phyloP scores from a whole-genome alignment of 345 rosid genomes.

The Abelmoschus esculentus region DNA sequence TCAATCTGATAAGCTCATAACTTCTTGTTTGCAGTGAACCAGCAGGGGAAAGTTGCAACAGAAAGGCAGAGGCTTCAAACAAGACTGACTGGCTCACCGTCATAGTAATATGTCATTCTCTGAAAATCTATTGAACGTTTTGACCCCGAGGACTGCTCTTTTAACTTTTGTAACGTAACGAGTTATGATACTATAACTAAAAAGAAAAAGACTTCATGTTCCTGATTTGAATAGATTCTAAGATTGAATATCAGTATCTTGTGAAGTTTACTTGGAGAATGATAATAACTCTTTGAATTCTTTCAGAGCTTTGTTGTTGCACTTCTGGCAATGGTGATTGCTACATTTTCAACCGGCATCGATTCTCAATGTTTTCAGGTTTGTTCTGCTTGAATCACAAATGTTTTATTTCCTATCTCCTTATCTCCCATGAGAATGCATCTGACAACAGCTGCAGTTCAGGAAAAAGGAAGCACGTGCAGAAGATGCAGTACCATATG shows the following conservation, averaged over 20 bases:
- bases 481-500: conserved; percentile 66
- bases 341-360: too few species aligned
- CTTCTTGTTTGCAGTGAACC: conserved; percentile 39
- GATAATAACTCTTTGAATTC: conserved; percentile 2
- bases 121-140: background rate
- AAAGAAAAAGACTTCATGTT: background rate
- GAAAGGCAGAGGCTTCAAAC: conserved; percentile 70
- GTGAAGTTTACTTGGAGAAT: background rate
- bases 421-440: background rate
- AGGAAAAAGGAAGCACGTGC: conserved; percentile 16
- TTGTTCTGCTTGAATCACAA: conserved; percentile 3
- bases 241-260: background rate
- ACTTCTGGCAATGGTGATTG: conserved; percentile 37
- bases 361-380: conserved; percentile 96
- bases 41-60: conserved; percentile 77
- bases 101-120: conserved; percentile 47
- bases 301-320: conserved; percentile 85
- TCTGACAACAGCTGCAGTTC: conserved; percentile 11
- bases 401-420: background rate
- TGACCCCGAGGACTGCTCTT: background rate
- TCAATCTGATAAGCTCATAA: background rate
- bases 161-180: background rate
- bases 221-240: background rate
- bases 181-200: background rate
- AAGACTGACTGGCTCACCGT: conserved; percentile 88